Evolutionary conservation across 768 basidiomycete species (phyloP).

Genomic region (Ramaria rubella): DNA sequence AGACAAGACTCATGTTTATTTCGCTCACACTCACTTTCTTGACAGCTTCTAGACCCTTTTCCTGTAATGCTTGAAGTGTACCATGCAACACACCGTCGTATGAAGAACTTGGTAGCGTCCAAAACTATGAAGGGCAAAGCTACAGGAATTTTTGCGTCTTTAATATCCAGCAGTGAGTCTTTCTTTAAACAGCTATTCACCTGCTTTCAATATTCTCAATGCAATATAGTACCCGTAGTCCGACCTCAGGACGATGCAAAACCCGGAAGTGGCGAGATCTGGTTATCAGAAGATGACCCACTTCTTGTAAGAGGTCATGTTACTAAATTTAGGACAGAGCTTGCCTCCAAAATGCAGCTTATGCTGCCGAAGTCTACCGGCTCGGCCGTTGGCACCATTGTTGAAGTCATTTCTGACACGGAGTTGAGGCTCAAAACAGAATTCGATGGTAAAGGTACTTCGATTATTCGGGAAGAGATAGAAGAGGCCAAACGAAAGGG

Average conservation of each 20-base stretch:
- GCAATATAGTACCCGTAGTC: slow-evolving; percentile 72
- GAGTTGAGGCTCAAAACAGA: slow-evolving; percentile 79
- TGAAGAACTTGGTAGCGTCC: slow-evolving; percentile 84
- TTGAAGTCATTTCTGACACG: slow-evolving; percentile 85
- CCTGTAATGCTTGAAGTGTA: slow-evolving; percentile 79
- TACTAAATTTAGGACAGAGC: slow-evolving; percentile 70
- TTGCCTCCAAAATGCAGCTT: slow-evolving; percentile 75
- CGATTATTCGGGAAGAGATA: slow-evolving; percentile 59
- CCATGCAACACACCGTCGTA: slow-evolving; percentile 72
- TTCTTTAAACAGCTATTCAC: background rate
- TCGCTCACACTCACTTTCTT: background rate
- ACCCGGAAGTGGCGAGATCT: slow-evolving; percentile 65
- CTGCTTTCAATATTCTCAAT: slow-evolving; percentile 12
- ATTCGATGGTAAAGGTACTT: slow-evolving; percentile 71
- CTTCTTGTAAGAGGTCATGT: slow-evolving; percentile 73
- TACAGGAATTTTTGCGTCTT: slow-evolving; percentile 71
- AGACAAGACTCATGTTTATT: slow-evolving; percentile 9
- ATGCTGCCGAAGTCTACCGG: slow-evolving; percentile 76
- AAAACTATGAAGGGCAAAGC: slow-evolving; percentile 76
- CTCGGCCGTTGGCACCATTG: slow-evolving; percentile 74
- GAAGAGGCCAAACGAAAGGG: slow-evolving; percentile 53
- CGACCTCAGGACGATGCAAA: slow-evolving; percentile 88
- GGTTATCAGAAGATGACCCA: slow-evolving; percentile 68
- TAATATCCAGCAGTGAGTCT: slow-evolving; percentile 83
- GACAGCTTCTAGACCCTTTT: slow-evolving; percentile 92